phyloP scores from a whole-genome alignment of 2,329 filamentous ascomycete species.

The Capronia epimyces region DNA sequence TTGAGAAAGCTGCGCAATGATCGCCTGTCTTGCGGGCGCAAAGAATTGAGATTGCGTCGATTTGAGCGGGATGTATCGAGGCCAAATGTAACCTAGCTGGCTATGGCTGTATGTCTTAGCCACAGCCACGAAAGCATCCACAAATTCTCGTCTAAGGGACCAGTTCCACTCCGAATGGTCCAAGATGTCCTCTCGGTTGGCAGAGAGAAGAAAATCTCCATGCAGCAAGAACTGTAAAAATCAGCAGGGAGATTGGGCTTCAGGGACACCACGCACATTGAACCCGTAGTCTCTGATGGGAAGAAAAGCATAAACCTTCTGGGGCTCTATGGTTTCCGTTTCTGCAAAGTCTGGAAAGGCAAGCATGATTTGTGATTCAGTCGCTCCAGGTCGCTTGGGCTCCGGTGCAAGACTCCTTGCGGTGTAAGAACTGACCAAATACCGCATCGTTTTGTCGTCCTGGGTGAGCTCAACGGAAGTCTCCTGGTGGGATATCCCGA shows the following conservation, averaged over 20 bases:
- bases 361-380: conserved; percentile 3
- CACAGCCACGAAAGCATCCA: conserved; percentile 6
- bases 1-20: not conserved
- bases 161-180: conserved; percentile 1
- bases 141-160: conserved; percentile 1
- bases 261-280: not conserved
- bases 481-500: conserved; percentile 1
- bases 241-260: not conserved
- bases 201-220: conserved; percentile 7
- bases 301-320: conserved; percentile 10
- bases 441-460: conserved; percentile 1
- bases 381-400: conserved; percentile 4
- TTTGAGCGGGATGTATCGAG: conserved; percentile 5
- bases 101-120: conserved; percentile 1
- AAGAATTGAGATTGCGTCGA: conserved; percentile 1
- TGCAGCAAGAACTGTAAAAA: conserved; percentile 6
- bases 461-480: conserved; percentile 7
- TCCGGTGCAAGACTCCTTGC: conserved; percentile 1
- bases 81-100: conserved; percentile 7
- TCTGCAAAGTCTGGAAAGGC: conserved; percentile 4
- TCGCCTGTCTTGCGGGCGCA: conserved; percentile 2
- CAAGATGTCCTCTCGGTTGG: conserved; percentile 6
- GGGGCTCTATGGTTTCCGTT: not conserved
- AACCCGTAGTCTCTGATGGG: conserved; percentile 9
- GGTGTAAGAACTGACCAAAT: conserved; percentile 4